These are phyloP conservation scores for Candolleomyces eurysporus DNA, from an alignment of 768 basidiomycete genomes.

Conservation along the genomic window DNA sequence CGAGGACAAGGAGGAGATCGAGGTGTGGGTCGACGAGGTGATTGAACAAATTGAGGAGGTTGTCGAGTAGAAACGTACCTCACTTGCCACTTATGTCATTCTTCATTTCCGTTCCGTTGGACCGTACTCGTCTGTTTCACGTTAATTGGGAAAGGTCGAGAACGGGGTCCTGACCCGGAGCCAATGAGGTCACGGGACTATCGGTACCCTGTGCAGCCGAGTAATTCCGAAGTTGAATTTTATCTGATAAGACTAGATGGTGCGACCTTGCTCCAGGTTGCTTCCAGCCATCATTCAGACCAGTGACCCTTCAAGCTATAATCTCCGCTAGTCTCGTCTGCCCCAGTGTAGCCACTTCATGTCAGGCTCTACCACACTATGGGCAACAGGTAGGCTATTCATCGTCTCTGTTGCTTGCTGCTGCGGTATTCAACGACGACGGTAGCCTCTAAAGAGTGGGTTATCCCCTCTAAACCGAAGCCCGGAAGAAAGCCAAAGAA, in stretches of 20 bases:
- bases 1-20: constrained; percentile 77
- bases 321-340: not conserved
- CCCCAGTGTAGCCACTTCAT: constrained; percentile 1
- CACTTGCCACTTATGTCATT: not conserved
- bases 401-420: not conserved
- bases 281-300: too few relatives aligned
- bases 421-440: too few relatives aligned
- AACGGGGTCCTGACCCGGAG: too few relatives aligned
- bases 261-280: constrained; percentile 7
- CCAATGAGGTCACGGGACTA: too few relatives aligned
- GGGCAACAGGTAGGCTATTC: constrained; percentile 64
- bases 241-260: constrained; percentile 54
- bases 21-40: constrained; percentile 92
- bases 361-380: constrained; percentile 57
- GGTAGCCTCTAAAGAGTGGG: constrained; percentile 86
- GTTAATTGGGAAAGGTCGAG: too few relatives aligned
- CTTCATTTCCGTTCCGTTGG: too few relatives aligned
- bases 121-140: too few relatives aligned
- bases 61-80: constrained; percentile 36
- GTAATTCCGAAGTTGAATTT: constrained; percentile 16
- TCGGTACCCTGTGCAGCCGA: constrained; percentile 26
- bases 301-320: not conserved
- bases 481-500: constrained; percentile 88
- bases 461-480: constrained; percentile 82
- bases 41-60: constrained; percentile 90